Conservation (phyloP, 225 moss, liverwort and hornwort species). For the Antitrichia curtipendula region DNA sequence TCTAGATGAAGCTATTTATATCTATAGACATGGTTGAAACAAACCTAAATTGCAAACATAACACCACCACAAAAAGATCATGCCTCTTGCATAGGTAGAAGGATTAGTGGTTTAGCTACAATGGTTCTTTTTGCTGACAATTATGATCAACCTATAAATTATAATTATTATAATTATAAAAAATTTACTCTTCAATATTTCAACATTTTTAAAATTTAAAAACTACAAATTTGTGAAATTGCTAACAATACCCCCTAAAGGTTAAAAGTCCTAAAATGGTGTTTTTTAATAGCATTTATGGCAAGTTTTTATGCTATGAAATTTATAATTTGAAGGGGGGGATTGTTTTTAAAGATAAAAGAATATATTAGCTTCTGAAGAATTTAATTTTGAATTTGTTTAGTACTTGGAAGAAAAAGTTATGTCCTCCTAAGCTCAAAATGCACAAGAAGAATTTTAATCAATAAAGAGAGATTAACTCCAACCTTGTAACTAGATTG, state of each 20-base stretch:
- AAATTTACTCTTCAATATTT: too few species aligned
- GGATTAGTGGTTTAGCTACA: not conserved
- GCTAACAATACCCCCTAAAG: too few species aligned
- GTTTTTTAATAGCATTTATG: too few species aligned
- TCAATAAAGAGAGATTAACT: not conserved
- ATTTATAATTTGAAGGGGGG: too few species aligned
- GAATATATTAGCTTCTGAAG: accelerated
- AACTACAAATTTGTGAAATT: too few species aligned
- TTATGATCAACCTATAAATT: not conserved
- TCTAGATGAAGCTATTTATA: not conserved
- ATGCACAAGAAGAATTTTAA: not conserved
- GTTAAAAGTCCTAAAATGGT: too few species aligned
- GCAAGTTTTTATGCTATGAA: too few species aligned
- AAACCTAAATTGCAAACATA: not conserved
- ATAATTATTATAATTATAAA: too few species aligned
- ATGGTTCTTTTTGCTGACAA: not conserved
- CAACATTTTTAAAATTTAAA: too few species aligned
- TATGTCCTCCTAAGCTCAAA: not conserved
- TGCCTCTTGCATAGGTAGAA: too few species aligned
- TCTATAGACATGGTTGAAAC: not conserved
- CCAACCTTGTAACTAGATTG: accelerated
- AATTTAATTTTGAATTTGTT: not conserved
- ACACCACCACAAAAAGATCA: too few species aligned
- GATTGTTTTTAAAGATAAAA: not conserved
- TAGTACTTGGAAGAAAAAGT: accelerated